phyloP scores from a whole-genome alignment of 2,329 filamentous ascomycete genomes.

The Penicillium sp. region DNA sequence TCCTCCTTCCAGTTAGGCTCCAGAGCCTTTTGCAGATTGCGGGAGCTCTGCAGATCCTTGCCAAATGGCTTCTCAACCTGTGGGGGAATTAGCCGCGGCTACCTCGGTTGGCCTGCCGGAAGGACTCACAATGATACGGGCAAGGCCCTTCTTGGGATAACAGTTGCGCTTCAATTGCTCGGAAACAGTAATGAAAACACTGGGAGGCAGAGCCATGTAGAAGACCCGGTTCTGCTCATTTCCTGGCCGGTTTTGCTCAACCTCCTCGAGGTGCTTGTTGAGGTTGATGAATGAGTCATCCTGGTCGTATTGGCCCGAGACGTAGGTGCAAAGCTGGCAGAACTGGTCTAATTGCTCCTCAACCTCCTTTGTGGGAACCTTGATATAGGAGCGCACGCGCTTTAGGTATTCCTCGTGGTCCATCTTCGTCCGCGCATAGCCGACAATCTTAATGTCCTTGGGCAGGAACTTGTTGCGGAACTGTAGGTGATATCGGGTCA shows the following conservation, averaged over 20 bases:
- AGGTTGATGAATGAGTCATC: conserved; percentile 88
- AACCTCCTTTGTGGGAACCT: conserved; percentile 94
- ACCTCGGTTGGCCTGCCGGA: not conserved
- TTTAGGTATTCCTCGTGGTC: conserved; percentile 92
- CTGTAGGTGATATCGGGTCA: conserved; percentile 46
- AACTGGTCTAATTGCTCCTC: conserved; percentile 94
- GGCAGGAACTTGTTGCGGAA: conserved; percentile 98
- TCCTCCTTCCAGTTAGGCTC: conserved; percentile 98
- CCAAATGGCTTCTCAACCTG: conserved; percentile 99
- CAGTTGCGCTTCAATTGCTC: conserved; percentile 96
- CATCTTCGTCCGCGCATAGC: conserved; percentile 99
- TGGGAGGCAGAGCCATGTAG: conserved; percentile 98
- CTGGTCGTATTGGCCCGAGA: conserved; percentile 96
- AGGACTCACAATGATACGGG: conserved; percentile 78
- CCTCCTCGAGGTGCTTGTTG: conserved; percentile 74
- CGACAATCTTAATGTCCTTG: conserved; percentile 93
- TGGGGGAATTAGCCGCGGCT: conserved; percentile 19
- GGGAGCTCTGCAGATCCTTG: conserved; percentile 90
- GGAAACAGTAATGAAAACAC: conserved; percentile 95
- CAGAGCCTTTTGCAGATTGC: conserved; percentile 88
- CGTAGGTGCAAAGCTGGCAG: conserved; percentile 79
- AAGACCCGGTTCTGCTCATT: conserved; percentile 88
- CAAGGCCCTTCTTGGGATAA: conserved; percentile 85
- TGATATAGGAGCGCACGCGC: conserved; percentile 96
- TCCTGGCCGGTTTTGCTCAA: conserved; percentile 67